phyloP scores from a whole-genome alignment of 2,329 filamentous ascomycete genomes.

The Arthroderma uncinatum region DNA sequence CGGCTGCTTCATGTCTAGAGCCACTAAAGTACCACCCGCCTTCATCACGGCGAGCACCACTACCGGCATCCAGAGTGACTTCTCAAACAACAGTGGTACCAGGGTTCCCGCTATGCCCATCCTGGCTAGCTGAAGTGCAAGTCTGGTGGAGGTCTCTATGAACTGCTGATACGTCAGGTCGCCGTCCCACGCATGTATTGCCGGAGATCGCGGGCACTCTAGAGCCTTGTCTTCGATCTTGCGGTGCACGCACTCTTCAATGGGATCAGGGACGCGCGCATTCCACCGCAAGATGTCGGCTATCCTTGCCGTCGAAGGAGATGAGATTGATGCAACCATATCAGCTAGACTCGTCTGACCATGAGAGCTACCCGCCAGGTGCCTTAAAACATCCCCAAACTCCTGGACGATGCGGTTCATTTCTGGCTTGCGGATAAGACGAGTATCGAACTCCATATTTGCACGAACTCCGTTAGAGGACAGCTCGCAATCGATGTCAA shows the following conservation, averaged over 20 bases:
- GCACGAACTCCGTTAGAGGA: background rate
- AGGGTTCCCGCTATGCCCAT: slow-evolving; percentile 21
- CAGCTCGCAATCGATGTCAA: background rate
- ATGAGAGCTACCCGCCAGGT: background rate
- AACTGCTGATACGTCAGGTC: slow-evolving; percentile 13
- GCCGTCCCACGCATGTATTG: slow-evolving; percentile 18
- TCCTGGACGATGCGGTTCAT: background rate
- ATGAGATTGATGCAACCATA: slow-evolving; percentile 6
- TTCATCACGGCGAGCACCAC: slow-evolving; percentile 21
- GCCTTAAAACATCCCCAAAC: background rate
- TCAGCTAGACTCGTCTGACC: background rate
- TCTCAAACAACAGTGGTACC: slow-evolving; percentile 23
- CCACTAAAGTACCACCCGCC: slow-evolving; percentile 21
- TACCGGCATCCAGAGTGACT: slow-evolving; percentile 23
- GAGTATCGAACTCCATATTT: background rate
- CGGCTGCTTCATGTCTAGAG: slow-evolving; percentile 22
- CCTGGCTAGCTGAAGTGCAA: slow-evolving; percentile 20
- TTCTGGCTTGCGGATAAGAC: background rate
- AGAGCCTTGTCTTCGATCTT: background rate
- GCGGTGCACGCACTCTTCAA: background rate
- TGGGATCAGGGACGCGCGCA: slow-evolving; percentile 13
- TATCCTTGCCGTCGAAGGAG: background rate
- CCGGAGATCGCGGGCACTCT: slow-evolving; percentile 8
- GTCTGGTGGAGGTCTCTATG: slow-evolving; percentile 16
- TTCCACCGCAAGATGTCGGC: slow-evolving; percentile 14